Base-by-base conservation (phyloP, 768 basidiomycete species). In the Megacollybia marginata region DNA sequence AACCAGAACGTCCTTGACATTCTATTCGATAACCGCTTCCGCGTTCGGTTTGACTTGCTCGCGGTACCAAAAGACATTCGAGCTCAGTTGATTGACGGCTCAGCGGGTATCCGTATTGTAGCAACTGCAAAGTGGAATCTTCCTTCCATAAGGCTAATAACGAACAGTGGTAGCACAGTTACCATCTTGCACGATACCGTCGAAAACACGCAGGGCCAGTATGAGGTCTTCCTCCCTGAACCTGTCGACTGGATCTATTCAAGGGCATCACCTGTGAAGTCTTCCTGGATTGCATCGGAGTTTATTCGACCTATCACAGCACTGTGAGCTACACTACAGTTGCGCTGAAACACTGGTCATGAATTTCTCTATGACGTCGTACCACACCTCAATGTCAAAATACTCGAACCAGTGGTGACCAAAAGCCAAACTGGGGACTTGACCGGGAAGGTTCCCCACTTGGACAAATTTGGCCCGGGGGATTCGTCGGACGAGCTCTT, bases 371-470 rank as follows among this genome's bases (percentile, higher is more conserved):
- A 73, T 52, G 6, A 70, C 69, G 43, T 66, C 64, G 18, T 54
- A 53, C 73, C 73, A 75, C 34, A 72, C 60, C 45, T 60, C 58
- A 5, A 69, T 55, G 50, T 68, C 67, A 49, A 75, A 75, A 53
- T 74, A 76, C 53, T 74, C 74, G 50, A 63, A 69, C 74, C 71
- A 75, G 34, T 67, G 55, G 54, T 74, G 73, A 3, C 73, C 73
- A 50, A 75, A 74, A 2, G 58, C 63, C 23, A 65, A 56, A 48
- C 47, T 62, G 19, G 68, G 65, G 13, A 75, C 58, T 48, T 69
- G 64, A 1, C 69, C 72, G 7, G 59, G 59, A 4, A 49, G 34
- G 9, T 48, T 28, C 8, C 73, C 73, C 2, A 67, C 54, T 48
- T 65, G 57, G 0, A 72, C 62, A 12, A 60, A 52, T 43, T 54